A percentile compares a stretch with the other conserved stretches of the same genome.
These are phyloP conservation scores for Epichloe elymi DNA, from an alignment of 2,329 filamentous ascomycete species.

Conservation along the genomic window DNA sequence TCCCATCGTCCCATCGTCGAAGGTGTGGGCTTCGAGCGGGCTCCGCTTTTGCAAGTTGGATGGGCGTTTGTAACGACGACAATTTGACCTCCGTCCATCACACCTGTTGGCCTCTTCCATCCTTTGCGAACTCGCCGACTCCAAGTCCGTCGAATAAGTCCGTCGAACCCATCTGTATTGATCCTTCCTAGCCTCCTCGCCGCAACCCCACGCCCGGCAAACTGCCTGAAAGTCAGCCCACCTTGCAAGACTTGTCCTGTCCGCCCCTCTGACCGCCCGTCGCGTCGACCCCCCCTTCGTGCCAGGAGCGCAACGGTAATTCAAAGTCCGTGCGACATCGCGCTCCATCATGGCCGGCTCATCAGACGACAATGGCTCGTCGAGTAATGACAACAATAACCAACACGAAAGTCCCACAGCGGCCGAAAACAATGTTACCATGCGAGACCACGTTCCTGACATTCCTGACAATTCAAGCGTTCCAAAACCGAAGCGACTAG, in stretches of 20 bases:
- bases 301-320: background rate
- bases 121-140: background rate
- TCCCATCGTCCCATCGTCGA: no score
- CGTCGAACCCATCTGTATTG: background rate
- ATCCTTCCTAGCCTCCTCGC: background rate
- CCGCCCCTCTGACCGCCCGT: no score
- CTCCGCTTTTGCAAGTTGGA: no score
- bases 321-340: background rate
- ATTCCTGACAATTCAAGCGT: slow-evolving; percentile 44
- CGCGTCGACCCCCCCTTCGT: background rate
- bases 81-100: background rate
- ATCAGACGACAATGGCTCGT: slow-evolving; percentile 23
- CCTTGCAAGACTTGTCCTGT: background rate
- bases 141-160: background rate
- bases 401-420: slow-evolving; percentile 19
- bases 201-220: slow-evolving; percentile 1
- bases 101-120: background rate
- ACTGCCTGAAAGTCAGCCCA: background rate
- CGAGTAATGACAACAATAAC: slow-evolving; percentile 19
- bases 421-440: slow-evolving; percentile 20
- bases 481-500: slow-evolving; percentile 80
- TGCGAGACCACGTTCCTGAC: slow-evolving; percentile 29
- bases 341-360: slow-evolving; percentile 21
- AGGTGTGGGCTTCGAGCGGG: no score
- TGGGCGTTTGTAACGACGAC: no score